Percentiles rank a stretch among this genome's conserved stretches.
Conservation (phyloP, 139 green algal genomes). For the Edaphochlamys debaryana region DNA sequence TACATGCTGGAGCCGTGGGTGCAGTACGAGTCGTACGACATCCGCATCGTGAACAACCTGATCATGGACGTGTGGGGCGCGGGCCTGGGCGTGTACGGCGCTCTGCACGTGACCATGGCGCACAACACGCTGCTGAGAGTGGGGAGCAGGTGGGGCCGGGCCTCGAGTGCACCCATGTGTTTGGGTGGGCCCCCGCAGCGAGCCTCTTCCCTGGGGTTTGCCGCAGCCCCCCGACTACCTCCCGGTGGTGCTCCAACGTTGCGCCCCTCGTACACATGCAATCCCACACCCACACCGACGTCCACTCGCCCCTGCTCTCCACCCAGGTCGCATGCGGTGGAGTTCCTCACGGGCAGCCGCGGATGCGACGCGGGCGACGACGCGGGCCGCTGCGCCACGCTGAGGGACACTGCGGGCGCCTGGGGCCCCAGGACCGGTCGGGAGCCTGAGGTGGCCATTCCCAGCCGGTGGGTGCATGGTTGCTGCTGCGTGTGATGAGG, state of each 20-base stretch:
- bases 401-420: not conserved
- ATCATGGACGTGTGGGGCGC: slow-evolving; percentile 39
- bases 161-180: too few species aligned
- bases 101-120: slow-evolving; percentile 35
- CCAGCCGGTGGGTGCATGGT: too few species aligned
- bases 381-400: not conserved
- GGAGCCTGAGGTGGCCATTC: too few species aligned
- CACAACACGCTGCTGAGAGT: slow-evolving; percentile 33
- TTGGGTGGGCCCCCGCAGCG: too few species aligned
- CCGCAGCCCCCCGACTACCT: too few species aligned
- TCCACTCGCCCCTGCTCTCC: too few species aligned
- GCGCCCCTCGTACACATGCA: too few species aligned
- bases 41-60: slow-evolving; percentile 42
- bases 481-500: too few species aligned
- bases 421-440: too few species aligned
- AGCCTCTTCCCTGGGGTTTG: too few species aligned
- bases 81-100: slow-evolving; percentile 32
- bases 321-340: not conserved
- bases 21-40: slow-evolving; percentile 46
- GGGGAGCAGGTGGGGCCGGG: not conserved
- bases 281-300: too few species aligned
- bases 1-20: slow-evolving; percentile 42
- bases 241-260: too few species aligned
- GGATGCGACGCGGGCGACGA: not conserved
- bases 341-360: not conserved